Evolutionary conservation across 257 asterid species (phyloP), one percentile per base, ranked within the genome.

Genomic region (Solanum piurae): DNA sequence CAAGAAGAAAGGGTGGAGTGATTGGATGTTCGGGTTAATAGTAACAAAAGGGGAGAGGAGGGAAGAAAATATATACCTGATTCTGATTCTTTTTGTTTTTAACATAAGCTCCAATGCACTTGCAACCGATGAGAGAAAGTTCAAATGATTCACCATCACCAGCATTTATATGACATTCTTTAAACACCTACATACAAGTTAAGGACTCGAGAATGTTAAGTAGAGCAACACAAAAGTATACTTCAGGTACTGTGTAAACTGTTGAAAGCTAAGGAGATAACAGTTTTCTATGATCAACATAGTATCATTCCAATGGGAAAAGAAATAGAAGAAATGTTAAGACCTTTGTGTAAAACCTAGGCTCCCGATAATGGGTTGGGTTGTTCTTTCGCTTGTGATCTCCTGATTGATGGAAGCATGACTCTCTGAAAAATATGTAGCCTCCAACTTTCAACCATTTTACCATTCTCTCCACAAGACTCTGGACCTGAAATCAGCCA

Each of bases 371-470:
- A 91, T 97, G 99, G 25, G 98, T 96, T 55, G 99, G 99, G 88
- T 97, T 94, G 88, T 71, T 90, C 91, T 94, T 96, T 89, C 98
- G 90, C 89, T 96, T 96, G 95, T 95, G 98, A 87, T 96, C 98
- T 25, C 98, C 99, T 36, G 99, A 95, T 86, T 94, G 99, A 90
- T 97, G 99, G 91, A 97, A 97, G 91, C 99, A 97, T 34, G 99
- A 97, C 77, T 97, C 99, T 83, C 99, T 92, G 91, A 97, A 97
- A 91, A 95, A 96, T 87, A 97, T 91, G 93, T 89, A 91, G 85
- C 99, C 99, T 83, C 99, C 99, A 90, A 96, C 98, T 90, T 94
- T 96, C 77, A 96, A 89, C 99, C 99, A 96, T 91, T 91, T 94
- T 87, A 92, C 94, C 99, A 96, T 91, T 92, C 93, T 95, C 91